These are phyloP conservation scores for Leishmania turanica DNA, from an alignment of 208 protist genomes.

Conservation along the genomic window DNA sequence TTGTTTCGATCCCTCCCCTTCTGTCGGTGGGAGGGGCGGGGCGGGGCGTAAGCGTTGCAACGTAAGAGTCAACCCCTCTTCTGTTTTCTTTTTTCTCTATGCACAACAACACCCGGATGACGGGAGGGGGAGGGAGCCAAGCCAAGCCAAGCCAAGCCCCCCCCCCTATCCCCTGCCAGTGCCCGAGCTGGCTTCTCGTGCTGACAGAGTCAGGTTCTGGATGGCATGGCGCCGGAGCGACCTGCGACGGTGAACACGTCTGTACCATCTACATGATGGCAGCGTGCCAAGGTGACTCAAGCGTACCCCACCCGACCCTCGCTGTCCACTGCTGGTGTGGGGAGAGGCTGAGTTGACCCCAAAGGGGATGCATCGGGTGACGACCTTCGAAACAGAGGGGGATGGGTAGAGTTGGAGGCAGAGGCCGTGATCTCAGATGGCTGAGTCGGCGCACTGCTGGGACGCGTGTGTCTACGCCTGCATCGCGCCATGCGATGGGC, in stretches of 20 bases:
- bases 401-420: neutral
- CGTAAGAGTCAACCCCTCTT: neutral
- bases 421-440: neutral
- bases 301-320: neutral
- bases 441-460: neutral
- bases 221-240: neutral
- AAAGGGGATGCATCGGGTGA: neutral
- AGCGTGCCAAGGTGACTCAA: neutral
- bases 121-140: neutral
- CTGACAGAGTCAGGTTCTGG: neutral
- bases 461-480: neutral
- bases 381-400: neutral
- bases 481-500: neutral
- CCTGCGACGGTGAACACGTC: neutral
- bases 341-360: neutral
- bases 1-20: conserved; percentile 9
- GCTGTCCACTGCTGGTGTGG: neutral
- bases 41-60: neutral
- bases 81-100: neutral
- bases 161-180: neutral
- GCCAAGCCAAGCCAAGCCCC: too few relatives aligned
- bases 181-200: neutral
- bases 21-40: neutral
- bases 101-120: neutral
- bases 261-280: neutral